Percentiles rank a stretch among this genome's conserved stretches.
Conservation (phyloP, 2,329 filamentous ascomycete genomes). For the Fusarium temperatum region DNA sequence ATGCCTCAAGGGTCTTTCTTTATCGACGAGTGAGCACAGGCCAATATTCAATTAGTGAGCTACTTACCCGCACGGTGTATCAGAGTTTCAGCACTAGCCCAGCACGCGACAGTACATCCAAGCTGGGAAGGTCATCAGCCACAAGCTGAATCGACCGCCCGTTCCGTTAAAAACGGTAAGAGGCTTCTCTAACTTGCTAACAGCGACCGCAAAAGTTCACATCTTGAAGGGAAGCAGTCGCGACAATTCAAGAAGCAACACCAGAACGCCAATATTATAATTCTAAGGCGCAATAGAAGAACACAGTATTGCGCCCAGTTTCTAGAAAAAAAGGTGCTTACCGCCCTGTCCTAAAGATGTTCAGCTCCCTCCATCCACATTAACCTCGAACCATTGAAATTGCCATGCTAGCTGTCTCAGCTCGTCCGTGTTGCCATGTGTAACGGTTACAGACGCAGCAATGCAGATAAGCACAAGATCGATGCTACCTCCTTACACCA, state of each 20-base stretch:
- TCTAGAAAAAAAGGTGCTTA: not conserved
- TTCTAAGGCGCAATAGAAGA: not conserved
- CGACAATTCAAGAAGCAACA: not conserved
- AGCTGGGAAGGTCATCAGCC: not conserved
- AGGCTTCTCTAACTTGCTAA: not conserved
- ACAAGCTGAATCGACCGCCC: not conserved
- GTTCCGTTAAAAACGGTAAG: not conserved
- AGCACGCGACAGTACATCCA: constrained; percentile 9
- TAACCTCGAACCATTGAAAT: not conserved
- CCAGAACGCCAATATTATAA: not conserved
- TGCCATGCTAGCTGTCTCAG: constrained; percentile 21
- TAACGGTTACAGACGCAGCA: constrained; percentile 12
- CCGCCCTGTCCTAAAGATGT: not conserved
- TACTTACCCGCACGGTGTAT: constrained; percentile 12
- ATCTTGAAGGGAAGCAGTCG: not conserved
- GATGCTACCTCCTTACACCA: constrained; percentile 3
- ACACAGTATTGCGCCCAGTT: not conserved
- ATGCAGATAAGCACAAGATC: constrained; percentile 28
- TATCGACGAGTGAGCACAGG: constrained; percentile 17
- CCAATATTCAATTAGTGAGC: not conserved
- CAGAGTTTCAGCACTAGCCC: not conserved
- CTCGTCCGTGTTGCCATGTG: constrained; percentile 13
- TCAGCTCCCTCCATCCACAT: not conserved
- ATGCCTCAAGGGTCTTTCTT: constrained; percentile 15
- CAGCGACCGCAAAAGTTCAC: not conserved